These are phyloP conservation scores for Alectoria sarmentosa DNA, from an alignment of 495 filamentous ascomycete species.

Conservation along the genomic window DNA sequence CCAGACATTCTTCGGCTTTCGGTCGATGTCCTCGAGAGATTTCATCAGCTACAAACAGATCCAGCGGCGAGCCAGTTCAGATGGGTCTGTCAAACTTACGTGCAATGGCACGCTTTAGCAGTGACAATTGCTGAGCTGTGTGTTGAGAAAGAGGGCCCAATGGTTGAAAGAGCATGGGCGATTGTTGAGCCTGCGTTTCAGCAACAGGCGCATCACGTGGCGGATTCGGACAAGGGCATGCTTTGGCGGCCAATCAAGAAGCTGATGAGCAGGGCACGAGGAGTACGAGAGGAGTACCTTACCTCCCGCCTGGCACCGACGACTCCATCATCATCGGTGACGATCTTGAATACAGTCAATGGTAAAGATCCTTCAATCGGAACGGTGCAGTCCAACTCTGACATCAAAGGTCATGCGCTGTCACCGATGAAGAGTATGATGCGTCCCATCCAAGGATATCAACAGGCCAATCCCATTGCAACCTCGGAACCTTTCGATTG, in stretches of 20 bases:
- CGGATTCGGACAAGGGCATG: constrained; percentile 51
- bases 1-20: constrained; percentile 10
- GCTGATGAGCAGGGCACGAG: constrained; percentile 46
- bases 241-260: constrained; percentile 68
- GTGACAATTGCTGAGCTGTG: constrained; percentile 63
- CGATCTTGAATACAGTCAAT: not conserved
- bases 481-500: not conserved
- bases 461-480: not conserved
- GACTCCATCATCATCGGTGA: not conserved
- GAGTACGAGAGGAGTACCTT: constrained; percentile 7
- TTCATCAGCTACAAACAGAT: constrained; percentile 10
- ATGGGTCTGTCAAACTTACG: constrained; percentile 35
- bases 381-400: not conserved
- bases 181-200: constrained; percentile 56
- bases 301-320: not conserved
- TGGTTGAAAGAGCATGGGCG: constrained; percentile 74
- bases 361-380: no score
- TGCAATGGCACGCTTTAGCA: constrained; percentile 42
- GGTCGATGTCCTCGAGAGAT: constrained; percentile 15
- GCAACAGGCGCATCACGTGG: constrained; percentile 41
- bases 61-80: not conserved
- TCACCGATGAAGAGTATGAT: not conserved
- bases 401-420: not conserved
- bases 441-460: not conserved
- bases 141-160: constrained; percentile 55